Evolutionary conservation across 768 basidiomycete genomes (phyloP).

Genomic region (Russula griseocarnosa): DNA sequence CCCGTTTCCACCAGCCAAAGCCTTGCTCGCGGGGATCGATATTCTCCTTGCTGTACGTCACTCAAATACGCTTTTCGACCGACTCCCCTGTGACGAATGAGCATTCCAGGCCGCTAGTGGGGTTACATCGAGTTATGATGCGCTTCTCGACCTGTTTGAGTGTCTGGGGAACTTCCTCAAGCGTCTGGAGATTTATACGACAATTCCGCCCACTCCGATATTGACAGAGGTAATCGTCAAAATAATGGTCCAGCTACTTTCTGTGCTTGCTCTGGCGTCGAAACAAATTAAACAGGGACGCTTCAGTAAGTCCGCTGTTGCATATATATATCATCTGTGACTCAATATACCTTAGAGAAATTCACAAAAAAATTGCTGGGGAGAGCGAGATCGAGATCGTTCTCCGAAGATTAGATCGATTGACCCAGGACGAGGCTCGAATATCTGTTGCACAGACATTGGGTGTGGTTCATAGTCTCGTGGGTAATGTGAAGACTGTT

Average conservation of each 20-base stretch:
- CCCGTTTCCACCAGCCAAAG: not conserved
- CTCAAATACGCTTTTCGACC: not conserved
- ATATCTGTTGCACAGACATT: slow-evolving; percentile 1
- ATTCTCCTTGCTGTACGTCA: not conserved
- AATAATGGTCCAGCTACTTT: slow-evolving; percentile 7
- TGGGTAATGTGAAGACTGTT: not conserved
- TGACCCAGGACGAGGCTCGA: slow-evolving; percentile 2
- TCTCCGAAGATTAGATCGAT: not conserved
- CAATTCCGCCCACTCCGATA: not conserved
- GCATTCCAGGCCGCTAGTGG: not conserved
- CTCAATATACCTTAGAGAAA: not conserved
- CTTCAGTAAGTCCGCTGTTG: not conserved
- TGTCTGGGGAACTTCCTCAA: not conserved
- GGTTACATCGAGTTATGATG: slow-evolving; percentile 7
- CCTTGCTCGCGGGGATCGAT: not conserved
- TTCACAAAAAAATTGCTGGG: not conserved
- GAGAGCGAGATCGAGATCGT: slow-evolving; percentile 4
- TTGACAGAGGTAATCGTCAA: not conserved
- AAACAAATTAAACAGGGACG: slow-evolving; percentile 10
- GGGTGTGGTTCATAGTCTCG: not conserved
- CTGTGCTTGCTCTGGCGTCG: not conserved
- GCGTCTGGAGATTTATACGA: not conserved
- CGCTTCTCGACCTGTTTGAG: slow-evolving; percentile 1
- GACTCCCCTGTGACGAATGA: not conserved
- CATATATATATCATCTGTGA: not conserved